Conservation (phyloP, 768 basidiomycete species). For the Trichaptum fuscoviolaceum region DNA sequence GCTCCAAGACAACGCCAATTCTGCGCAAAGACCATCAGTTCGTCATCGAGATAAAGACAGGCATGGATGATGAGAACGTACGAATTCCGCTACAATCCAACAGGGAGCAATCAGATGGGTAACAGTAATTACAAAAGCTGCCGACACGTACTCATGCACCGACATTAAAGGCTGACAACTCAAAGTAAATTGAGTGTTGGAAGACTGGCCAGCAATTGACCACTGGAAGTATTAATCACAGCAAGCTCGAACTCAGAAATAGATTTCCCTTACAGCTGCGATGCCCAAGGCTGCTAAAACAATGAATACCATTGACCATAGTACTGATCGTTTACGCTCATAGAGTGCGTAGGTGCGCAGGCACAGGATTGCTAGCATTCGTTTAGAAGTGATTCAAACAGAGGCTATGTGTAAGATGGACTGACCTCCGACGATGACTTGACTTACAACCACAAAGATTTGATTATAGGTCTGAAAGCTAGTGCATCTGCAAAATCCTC, state of each 20-base stretch:
- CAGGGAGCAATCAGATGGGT: not conserved
- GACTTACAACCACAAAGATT: not conserved
- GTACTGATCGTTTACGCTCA: conserved; percentile 28
- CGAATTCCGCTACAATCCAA: not conserved
- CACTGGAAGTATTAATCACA: not conserved
- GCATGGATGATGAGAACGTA: not conserved
- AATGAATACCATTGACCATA: not conserved
- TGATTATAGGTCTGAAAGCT: not conserved
- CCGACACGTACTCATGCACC: not conserved
- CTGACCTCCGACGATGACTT: not conserved
- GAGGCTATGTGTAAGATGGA: not conserved
- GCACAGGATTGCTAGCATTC: conserved; percentile 30
- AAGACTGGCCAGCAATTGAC: not conserved
- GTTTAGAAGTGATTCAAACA: not conserved
- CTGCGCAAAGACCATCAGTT: not conserved
- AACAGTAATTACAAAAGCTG: not conserved
- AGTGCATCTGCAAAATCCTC: not conserved
- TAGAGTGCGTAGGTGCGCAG: conserved; percentile 42
- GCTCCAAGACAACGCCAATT: not conserved
- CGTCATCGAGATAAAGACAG: not conserved
- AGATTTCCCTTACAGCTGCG: not conserved
- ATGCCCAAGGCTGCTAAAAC: not conserved
- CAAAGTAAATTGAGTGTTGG: not conserved
- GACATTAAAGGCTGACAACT: not conserved
- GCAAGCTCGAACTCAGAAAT: not conserved